Evolutionary conservation across 2,329 filamentous ascomycete genomes (phyloP).

Genomic region (Ceratocystis variospora): DNA sequence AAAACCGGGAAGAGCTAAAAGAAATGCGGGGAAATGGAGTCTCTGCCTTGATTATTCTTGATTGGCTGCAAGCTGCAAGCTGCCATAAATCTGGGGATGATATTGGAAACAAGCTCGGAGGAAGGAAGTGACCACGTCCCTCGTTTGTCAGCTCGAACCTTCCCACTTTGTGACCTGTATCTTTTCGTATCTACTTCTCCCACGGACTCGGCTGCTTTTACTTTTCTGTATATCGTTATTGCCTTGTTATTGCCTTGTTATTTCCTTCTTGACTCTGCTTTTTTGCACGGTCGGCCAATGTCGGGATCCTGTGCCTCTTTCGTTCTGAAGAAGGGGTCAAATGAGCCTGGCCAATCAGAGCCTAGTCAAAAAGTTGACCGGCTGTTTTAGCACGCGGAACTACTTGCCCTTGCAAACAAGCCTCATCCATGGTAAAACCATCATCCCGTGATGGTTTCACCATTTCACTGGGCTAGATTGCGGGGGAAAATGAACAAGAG

Average conservation of each 20-base stretch:
- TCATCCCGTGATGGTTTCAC: constrained; percentile 6
- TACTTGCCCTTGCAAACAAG: neutral
- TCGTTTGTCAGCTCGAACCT: neutral
- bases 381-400: neutral
- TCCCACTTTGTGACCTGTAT: neutral
- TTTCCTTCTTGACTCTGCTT: neutral
- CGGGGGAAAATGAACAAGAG: neutral
- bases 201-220: neutral
- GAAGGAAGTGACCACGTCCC: constrained; percentile 1
- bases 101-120: neutral
- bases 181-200: neutral
- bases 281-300: neutral
- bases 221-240: neutral
- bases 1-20: neutral
- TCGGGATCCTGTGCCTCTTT: neutral
- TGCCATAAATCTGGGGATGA: neutral
- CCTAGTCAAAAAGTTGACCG: neutral
- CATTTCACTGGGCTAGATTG: neutral
- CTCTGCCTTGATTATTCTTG: neutral
- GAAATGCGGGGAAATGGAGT: constrained; percentile 1
- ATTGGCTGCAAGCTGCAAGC: neutral
- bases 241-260: constrained; percentile 6
- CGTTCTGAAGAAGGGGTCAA: neutral
- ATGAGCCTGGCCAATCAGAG: neutral
- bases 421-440: neutral